Conservation (phyloP, 257 asterid genomes). For the Jacaranda copaia region DNA sequence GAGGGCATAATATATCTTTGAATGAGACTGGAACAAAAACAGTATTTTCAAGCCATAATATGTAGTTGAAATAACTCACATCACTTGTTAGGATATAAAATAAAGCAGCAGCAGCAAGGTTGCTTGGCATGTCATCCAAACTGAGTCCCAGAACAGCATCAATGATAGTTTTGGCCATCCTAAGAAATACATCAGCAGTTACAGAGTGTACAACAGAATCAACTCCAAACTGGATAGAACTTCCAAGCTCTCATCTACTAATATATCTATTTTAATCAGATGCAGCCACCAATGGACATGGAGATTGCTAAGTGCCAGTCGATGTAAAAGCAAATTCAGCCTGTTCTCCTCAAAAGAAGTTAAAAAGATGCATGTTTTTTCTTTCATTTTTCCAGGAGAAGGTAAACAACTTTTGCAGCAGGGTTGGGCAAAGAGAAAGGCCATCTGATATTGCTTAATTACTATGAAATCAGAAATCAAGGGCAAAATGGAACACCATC, state of each 20-base stretch:
- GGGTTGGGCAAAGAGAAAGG: background rate
- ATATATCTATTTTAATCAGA: slow-evolving; percentile 8
- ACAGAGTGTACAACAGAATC: slow-evolving; percentile 25
- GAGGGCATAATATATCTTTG: background rate
- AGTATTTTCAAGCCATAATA: slow-evolving; percentile 5
- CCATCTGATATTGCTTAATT: background rate
- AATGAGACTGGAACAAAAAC: slow-evolving; percentile 24
- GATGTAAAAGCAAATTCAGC: slow-evolving; percentile 4
- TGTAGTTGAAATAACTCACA: slow-evolving; percentile 51
- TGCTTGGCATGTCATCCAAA: slow-evolving; percentile 79
- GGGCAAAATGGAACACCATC: slow-evolving; percentile 15
- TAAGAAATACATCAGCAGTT: slow-evolving; percentile 45
- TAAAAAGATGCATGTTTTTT: background rate
- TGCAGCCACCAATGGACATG: background rate
- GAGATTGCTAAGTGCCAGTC: background rate
- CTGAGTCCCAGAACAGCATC: slow-evolving; percentile 72
- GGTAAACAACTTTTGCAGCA: background rate
- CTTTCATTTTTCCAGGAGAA: background rate
- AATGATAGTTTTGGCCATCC: slow-evolving; percentile 71
- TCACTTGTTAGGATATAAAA: slow-evolving; percentile 71
- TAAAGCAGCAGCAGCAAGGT: slow-evolving; percentile 83
- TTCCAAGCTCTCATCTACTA: slow-evolving; percentile 1
- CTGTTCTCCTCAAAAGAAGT: background rate
- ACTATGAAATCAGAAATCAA: background rate
- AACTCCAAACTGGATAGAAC: slow-evolving; percentile 12